Evolutionary conservation across 202 grass and related monocot genomes (phyloP).

Genomic region (Elaeis oleifera): DNA sequence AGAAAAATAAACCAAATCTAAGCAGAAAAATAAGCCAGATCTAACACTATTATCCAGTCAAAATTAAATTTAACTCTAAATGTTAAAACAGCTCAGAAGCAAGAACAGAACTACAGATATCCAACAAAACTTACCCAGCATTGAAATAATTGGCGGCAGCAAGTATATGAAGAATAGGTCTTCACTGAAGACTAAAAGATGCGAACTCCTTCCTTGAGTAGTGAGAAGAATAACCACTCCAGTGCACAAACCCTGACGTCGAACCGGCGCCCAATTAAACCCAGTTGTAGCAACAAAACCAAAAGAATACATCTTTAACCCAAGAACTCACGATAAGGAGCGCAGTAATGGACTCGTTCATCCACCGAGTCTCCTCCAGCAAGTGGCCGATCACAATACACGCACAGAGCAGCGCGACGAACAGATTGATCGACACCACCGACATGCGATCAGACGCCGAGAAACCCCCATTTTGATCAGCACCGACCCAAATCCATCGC

Average conservation of each 20-base stretch:
- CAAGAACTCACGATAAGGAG: constrained; percentile 49
- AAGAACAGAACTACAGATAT: background rate
- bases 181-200: constrained; percentile 52
- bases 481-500: background rate
- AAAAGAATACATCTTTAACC: background rate
- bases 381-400: constrained; percentile 76
- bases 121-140: constrained; percentile 37
- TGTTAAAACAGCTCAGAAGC: too few species aligned
- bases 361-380: constrained; percentile 72
- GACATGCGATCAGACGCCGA: constrained; percentile 33
- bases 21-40: too few species aligned
- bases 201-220: constrained; percentile 47
- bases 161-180: constrained; percentile 80
- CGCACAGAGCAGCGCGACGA: constrained; percentile 64
- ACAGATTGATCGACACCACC: constrained; percentile 44
- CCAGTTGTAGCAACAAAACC: background rate
- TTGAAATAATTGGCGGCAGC: constrained; percentile 76
- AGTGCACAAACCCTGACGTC: constrained; percentile 51
- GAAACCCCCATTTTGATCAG: constrained; percentile 18
- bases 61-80: background rate
- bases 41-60: background rate
- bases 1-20: too few species aligned
- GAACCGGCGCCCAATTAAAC: background rate
- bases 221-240: constrained; percentile 47
- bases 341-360: constrained; percentile 78